Evolutionary conservation across 2,329 filamentous ascomycete species (phyloP), one percentile per base, ranked within the genome.

Genomic region (Apiospora pterosperma): DNA sequence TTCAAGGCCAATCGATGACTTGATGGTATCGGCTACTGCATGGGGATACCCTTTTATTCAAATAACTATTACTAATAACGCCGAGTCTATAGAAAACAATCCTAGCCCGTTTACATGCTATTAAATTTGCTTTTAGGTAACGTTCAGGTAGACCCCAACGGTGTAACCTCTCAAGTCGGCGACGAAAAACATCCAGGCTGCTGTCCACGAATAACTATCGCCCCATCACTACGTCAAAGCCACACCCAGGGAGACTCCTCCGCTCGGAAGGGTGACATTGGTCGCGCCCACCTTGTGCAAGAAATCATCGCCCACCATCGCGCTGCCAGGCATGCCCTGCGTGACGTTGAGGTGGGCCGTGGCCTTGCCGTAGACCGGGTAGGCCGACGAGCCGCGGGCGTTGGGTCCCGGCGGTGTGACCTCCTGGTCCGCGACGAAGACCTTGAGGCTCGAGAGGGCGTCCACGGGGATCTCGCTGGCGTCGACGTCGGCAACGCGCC

Each of bases 1-100:
- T 70, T 68, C 62, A 74, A 69, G 48, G 70, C 70, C 19, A 67
- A 66, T 8, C 67, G 68, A 16, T 68, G n/a, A n/a, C n/a, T n/a
- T n/a, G n/a, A n/a, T n/a, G n/a, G n/a, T n/a, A n/a, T n/a, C n/a
- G n/a, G n/a, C n/a, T n/a, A n/a, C n/a, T n/a, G n/a, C n/a, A n/a
- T n/a, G n/a, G n/a, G n/a, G n/a, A n/a, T n/a, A n/a, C n/a, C n/a
- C n/a, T n/a, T n/a, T n/a, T n/a, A n/a, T n/a, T n/a, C n/a, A n/a
- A n/a, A n/a, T n/a, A n/a, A n/a, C n/a, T n/a, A n/a, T n/a, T n/a
- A n/a, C n/a, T n/a, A n/a, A n/a, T n/a, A n/a, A n/a, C n/a, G n/a
- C n/a, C n/a, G n/a, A n/a, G n/a, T n/a, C n/a, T n/a, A n/a, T n/a
- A n/a, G n/a, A n/a, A n/a, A n/a, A n/a, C n/a, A n/a, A n/a, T n/a